Percentiles rank a stretch among this genome's conserved stretches.
phyloP scores from a whole-genome alignment of 2,329 filamentous ascomycete genomes.

The Xylariales sp. region DNA sequence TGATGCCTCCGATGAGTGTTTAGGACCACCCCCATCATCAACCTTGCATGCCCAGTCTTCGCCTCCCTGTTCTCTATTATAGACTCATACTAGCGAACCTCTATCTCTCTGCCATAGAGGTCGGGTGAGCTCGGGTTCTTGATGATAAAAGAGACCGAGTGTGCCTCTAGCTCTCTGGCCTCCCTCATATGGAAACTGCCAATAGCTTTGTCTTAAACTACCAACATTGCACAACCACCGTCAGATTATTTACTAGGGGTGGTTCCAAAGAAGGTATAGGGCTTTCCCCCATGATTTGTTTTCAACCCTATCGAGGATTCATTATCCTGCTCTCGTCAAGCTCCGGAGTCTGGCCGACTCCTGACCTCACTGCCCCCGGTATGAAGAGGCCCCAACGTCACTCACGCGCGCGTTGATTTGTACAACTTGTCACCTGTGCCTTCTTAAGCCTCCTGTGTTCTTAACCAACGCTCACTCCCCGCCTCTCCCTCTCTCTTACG shows the following conservation, averaged over 20 bases:
- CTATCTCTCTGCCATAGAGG: conserved; percentile 11
- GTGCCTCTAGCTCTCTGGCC: conserved; percentile 43
- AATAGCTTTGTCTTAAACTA: conserved; percentile 49
- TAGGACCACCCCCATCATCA: conserved; percentile 45
- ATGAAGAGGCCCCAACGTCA: conserved; percentile 43
- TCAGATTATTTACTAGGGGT: conserved; percentile 37
- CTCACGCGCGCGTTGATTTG: conserved; percentile 42
- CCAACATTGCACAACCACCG: conserved; percentile 48
- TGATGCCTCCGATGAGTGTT: conserved; percentile 35
- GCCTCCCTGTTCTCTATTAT: conserved; percentile 37
- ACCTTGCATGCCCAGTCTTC: conserved; percentile 31
- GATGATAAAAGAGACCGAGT: conserved; percentile 45
- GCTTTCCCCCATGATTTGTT: conserved; percentile 41
- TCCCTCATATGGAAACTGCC: conserved; percentile 42
- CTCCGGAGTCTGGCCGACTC: conserved; percentile 47
- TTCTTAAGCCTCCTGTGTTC: conserved; percentile 41
- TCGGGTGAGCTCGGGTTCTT: conserved; percentile 16
- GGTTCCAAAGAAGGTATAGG: conserved; percentile 47
- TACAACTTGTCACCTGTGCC: conserved; percentile 40
- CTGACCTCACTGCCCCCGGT: conserved; percentile 39
- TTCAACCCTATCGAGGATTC: conserved; percentile 42
- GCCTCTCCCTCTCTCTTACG: conserved; percentile 45
- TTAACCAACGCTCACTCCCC: conserved; percentile 33
- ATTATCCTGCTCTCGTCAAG: conserved; percentile 44
- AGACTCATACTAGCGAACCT: conserved; percentile 36